Base-by-base conservation (phyloP, 495 filamentous ascomycete genomes). In the Hyaloscypha finlandica region DNA sequence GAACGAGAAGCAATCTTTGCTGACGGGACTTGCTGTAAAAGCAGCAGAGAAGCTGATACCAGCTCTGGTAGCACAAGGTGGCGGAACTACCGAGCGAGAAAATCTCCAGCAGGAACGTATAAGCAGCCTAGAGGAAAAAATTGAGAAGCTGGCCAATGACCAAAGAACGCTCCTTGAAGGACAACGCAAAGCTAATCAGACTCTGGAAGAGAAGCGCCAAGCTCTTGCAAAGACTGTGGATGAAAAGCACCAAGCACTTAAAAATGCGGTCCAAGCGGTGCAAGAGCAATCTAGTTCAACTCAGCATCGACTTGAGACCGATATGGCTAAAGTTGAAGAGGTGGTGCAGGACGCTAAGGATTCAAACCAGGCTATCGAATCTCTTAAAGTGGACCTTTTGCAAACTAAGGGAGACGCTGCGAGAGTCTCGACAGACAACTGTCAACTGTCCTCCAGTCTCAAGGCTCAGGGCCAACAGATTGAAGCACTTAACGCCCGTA, bases 121-220 rank as follows among this genome's bases (percentile, higher is more conserved):
- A 2, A 39, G 61, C 29, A 12, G 9, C 4, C 33, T 66, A 2
- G 42, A 51, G n/a, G 37, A 57, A 14, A 57, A 25, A 56, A 29
- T 3, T 54, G 29, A 65, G 30, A 31, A 58, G 6, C 20, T 65
- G 16, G 9, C 59, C 20, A 20, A 65, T 14, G 25, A 51, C 6
- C 63, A 65, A 32, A 33, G 25, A 51, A 4, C 22, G 8, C 4
- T 65, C n/a, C n/a, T 51, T 1, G 63, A 45, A 51, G 31, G 29
- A 12, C 64, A 53, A n/a, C 45, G 56, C n/a, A 39, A 66, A 57
- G 35, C 8, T 20, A 56, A 22, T 29, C 62, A 64, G n/a, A 35
- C 9, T n/a, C 32, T 29, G 8, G 20, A 42, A 48, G 29, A 48
- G 14, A 61, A 45, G 33, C 20, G 22, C 20, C 11, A 12, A 61